These are phyloP conservation scores for Alternaria incomplexa DNA, from an alignment of 2,329 filamentous ascomycete species.

Conservation along the genomic window DNA sequence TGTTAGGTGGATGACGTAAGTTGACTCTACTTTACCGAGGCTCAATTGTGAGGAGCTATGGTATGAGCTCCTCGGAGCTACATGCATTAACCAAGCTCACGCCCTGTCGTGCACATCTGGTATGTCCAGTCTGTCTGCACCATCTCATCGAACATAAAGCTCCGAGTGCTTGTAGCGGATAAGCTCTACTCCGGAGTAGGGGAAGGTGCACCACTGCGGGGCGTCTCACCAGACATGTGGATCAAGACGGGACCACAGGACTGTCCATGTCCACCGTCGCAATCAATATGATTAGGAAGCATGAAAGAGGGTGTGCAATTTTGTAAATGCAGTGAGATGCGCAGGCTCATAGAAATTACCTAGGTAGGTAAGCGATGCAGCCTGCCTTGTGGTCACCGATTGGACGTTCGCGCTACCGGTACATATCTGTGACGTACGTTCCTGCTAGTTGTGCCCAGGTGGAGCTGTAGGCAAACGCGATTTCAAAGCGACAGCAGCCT, in stretches of 20 bases:
- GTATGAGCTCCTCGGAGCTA: neutral
- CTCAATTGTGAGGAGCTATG: slow-evolving; percentile 16
- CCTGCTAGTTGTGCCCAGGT: neutral
- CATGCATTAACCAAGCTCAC: neutral
- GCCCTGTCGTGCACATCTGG: neutral
- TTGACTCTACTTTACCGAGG: slow-evolving; percentile 24
- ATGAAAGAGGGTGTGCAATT: neutral
- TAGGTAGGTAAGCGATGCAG: neutral
- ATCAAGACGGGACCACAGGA: neutral
- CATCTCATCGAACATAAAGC: neutral
- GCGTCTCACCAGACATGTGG: neutral
- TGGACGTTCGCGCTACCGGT: neutral
- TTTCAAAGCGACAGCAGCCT: neutral
- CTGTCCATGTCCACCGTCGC: neutral
- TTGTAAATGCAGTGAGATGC: neutral
- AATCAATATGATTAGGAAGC: neutral
- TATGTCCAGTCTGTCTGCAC: neutral
- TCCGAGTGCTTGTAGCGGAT: neutral
- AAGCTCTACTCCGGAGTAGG: neutral
- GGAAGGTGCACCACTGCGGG: neutral
- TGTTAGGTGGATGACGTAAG: slow-evolving; percentile 29
- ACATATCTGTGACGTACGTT: slow-evolving; percentile 14
- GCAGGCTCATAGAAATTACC: neutral
- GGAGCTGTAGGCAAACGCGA: neutral
- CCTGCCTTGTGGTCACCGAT: neutral